A percentile compares a stretch with the other conserved stretches of the same genome.
These are phyloP conservation scores for Pterulicium gracile DNA, from an alignment of 1,284 basidiomycete species.

Conservation along the genomic window DNA sequence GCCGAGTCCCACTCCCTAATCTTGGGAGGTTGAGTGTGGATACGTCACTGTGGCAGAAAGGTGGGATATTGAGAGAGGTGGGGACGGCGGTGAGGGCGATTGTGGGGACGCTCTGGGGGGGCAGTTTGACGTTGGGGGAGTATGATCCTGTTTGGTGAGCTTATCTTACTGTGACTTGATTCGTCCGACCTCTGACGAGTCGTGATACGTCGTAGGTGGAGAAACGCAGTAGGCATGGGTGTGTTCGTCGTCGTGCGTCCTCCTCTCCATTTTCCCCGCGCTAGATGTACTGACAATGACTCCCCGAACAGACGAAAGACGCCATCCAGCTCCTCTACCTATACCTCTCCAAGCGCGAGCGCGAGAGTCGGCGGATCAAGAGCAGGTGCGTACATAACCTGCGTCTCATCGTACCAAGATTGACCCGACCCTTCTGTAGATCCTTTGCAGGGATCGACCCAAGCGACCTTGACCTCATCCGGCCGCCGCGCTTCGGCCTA, in stretches of 20 bases:
- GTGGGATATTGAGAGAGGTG: slow-evolving; percentile 8
- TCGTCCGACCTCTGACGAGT: no score
- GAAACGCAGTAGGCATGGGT: slow-evolving; percentile 59
- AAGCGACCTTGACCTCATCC: slow-evolving; percentile 50
- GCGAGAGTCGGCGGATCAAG: slow-evolving; percentile 54
- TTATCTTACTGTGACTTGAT: slow-evolving; percentile 5
- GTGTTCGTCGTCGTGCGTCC: slow-evolving; percentile 50
- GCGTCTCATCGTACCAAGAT: not conserved
- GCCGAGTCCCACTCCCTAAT: slow-evolving; percentile 1
- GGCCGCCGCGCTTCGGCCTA: slow-evolving; percentile 21
- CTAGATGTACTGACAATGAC: not conserved
- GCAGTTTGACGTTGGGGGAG: slow-evolving; percentile 47
- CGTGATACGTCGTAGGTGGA: slow-evolving; percentile 38
- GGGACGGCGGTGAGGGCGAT: slow-evolving; percentile 25
- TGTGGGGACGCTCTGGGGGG: slow-evolving; percentile 38
- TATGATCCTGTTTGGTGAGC: slow-evolving; percentile 66
- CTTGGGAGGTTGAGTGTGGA: not conserved
- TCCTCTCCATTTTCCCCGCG: not conserved
- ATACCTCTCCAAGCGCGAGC: slow-evolving; percentile 57
- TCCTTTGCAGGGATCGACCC: slow-evolving; percentile 63
- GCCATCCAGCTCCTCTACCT: slow-evolving; percentile 53
- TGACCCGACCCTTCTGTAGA: not conserved
- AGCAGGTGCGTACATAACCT: slow-evolving; percentile 26
- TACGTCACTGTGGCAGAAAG: slow-evolving; percentile 2
- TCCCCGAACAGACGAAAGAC: slow-evolving; percentile 47